These are phyloP conservation scores for Lachancea dasiensis DNA, from an alignment of 805 yeast species.

Conservation along the genomic window DNA sequence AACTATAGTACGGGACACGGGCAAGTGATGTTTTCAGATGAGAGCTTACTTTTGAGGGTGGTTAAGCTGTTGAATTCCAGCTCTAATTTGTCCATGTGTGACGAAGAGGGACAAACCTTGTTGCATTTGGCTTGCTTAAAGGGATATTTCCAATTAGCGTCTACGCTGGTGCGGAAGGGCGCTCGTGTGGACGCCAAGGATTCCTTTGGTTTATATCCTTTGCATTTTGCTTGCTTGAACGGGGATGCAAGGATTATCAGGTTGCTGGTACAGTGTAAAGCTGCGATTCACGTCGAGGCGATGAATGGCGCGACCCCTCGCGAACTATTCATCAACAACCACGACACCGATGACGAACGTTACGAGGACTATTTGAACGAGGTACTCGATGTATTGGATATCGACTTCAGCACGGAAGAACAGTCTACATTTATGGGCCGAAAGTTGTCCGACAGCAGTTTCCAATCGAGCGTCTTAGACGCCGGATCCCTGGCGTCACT, in stretches of 20 bases:
- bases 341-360: slow-evolving; percentile 29
- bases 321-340: slow-evolving; percentile 29
- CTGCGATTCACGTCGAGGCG: slow-evolving; percentile 48
- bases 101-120: slow-evolving; percentile 78
- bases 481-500: slow-evolving; percentile 29
- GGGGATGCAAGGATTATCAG: slow-evolving; percentile 67
- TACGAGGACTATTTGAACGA: slow-evolving; percentile 34
- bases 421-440: slow-evolving; percentile 12
- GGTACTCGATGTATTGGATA: slow-evolving; percentile 30
- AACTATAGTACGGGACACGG: slow-evolving; percentile 4
- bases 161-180: slow-evolving; percentile 57
- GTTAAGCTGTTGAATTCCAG: slow-evolving; percentile 62
- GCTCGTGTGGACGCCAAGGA: slow-evolving; percentile 71
- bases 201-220: slow-evolving; percentile 75
- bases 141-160: slow-evolving; percentile 58
- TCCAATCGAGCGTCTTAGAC: slow-evolving; percentile 25
- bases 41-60: slow-evolving; percentile 39
- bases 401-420: slow-evolving; percentile 9
- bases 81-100: slow-evolving; percentile 80
- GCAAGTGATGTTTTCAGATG: slow-evolving; percentile 29
- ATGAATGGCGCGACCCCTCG: slow-evolving; percentile 42
- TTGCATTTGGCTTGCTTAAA: slow-evolving; percentile 78
- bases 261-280: slow-evolving; percentile 56
- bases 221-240: slow-evolving; percentile 75
- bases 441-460: slow-evolving; percentile 23